Conservation (phyloP, 805 yeast species). For the Starmerella apicola region DNA sequence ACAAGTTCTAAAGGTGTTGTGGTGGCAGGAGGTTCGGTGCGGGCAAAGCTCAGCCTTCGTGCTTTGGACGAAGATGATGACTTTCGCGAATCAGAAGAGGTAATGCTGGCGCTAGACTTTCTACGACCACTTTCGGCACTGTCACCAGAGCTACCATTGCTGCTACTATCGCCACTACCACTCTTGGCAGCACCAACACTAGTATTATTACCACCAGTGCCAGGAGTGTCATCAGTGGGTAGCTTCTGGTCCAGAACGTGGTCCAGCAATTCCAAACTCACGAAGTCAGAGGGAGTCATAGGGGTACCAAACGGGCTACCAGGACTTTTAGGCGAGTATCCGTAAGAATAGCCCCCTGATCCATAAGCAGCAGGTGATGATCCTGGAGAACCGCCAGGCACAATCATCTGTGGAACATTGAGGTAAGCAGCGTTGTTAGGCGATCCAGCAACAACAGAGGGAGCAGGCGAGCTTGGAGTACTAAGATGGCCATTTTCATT, state of each 20-base stretch:
- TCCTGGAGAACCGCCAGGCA: no score
- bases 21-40: conserved; percentile 13
- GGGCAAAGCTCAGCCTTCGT: conserved; percentile 6
- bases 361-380: background rate
- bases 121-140: no score
- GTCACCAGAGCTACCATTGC: background rate
- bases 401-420: no score
- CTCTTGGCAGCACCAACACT: background rate
- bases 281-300: conserved; percentile 18
- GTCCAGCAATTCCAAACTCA: conserved; percentile 25
- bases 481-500: no score
- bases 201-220: conserved; percentile 11
- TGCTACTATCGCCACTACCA: background rate
- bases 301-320: conserved; percentile 17
- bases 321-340: conserved; percentile 6
- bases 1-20: conserved; percentile 17
- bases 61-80: background rate
- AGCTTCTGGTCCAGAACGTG: conserved; percentile 28
- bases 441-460: background rate
- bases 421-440: background rate
- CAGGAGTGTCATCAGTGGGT: conserved; percentile 19
- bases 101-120: no score
- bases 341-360: no score
- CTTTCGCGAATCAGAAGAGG: background rate
- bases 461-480: background rate